Evolutionary conservation across 2,329 filamentous ascomycete genomes (phyloP).

Genomic region (Monosporascus sp.): DNA sequence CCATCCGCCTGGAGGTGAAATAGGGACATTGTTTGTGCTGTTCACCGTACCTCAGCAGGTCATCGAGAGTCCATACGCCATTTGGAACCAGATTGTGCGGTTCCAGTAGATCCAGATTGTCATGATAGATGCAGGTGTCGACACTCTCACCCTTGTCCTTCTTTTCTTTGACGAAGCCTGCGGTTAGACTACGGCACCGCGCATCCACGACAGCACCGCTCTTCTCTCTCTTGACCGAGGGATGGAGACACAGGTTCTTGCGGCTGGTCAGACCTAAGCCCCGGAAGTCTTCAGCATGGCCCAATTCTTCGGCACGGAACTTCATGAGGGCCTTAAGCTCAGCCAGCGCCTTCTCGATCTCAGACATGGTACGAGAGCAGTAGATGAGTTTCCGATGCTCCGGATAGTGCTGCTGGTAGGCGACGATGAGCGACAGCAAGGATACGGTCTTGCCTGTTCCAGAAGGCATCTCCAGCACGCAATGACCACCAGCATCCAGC

Average conservation of each 20-base stretch:
- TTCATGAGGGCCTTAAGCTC: constrained; percentile 93
- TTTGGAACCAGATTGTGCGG: constrained; percentile 92
- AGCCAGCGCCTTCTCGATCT: constrained; percentile 94
- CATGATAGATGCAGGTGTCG: constrained; percentile 91
- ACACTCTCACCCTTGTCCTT: constrained; percentile 93
- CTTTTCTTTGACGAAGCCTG: constrained; percentile 96
- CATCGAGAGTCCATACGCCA: constrained; percentile 93
- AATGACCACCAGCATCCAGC: constrained; percentile 89
- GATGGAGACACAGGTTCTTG: constrained; percentile 95
- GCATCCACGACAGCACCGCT: constrained; percentile 91
- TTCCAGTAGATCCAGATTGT: constrained; percentile 93
- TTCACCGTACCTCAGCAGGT: constrained; percentile 82
- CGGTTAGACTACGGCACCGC: constrained; percentile 90
- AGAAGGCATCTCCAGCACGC: constrained; percentile 97
- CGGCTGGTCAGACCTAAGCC: constrained; percentile 89
- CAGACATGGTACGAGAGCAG: constrained; percentile 99
- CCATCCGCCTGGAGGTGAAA: constrained; percentile 92
- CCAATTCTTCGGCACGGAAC: constrained; percentile 84
- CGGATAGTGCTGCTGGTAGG: constrained; percentile 90
- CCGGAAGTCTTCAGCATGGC: constrained; percentile 85
- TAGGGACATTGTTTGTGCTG: constrained; percentile 96
- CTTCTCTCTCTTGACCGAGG: constrained; percentile 93
- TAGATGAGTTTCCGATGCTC: constrained; percentile 96
- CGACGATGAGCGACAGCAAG: constrained; percentile 87
- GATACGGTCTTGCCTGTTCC: constrained; percentile 98